Evolutionary conservation across 1,284 basidiomycete species (phyloP).

Genomic region (Phaffia rhodozyma): DNA sequence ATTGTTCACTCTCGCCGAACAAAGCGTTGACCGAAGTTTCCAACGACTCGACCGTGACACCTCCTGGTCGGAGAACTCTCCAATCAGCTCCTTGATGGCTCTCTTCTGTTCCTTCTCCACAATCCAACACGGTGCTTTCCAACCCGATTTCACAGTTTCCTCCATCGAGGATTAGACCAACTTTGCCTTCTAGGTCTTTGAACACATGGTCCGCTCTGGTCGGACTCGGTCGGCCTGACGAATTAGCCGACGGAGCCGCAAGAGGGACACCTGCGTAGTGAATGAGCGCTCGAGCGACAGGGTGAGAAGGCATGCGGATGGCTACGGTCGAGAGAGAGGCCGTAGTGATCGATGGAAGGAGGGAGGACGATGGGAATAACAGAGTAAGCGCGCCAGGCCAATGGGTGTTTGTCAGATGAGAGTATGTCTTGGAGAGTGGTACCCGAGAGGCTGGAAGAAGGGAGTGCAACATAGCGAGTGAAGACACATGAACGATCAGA

Average conservation of each 20-base stretch:
- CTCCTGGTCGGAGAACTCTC: conserved; percentile 72
- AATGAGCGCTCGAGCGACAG: conserved; percentile 82
- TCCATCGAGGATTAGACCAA: conserved; percentile 82
- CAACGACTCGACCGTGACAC: conserved; percentile 81
- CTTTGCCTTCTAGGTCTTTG: conserved; percentile 51
- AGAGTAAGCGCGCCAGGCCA: conserved; percentile 95
- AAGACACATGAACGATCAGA: conserved; percentile 91
- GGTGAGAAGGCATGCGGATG: conserved; percentile 87
- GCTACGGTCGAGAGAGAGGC: conserved; percentile 74
- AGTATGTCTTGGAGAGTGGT: conserved; percentile 49
- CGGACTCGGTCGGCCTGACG: conserved; percentile 85
- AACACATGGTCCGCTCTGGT: conserved; percentile 81
- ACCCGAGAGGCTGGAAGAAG: conserved; percentile 48
- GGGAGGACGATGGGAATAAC: conserved; percentile 63
- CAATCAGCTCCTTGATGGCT: conserved; percentile 43
- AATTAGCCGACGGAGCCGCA: conserved; percentile 92
- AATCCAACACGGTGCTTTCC: conserved; percentile 93
- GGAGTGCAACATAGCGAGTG: conserved; percentile 60
- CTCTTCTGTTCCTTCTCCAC: conserved; percentile 38
- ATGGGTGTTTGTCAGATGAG: conserved; percentile 62
- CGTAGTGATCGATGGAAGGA: conserved; percentile 56
- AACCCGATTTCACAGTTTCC: conserved; percentile 79
- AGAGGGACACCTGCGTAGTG: conserved; percentile 60
- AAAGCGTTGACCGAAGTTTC: conserved; percentile 30
- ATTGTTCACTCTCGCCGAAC: conserved; percentile 18